A percentile compares a stretch with the other conserved stretches of the same genome.
phyloP scores from a whole-genome alignment of 345 rosid species.

The Aurinia saxatilis region DNA sequence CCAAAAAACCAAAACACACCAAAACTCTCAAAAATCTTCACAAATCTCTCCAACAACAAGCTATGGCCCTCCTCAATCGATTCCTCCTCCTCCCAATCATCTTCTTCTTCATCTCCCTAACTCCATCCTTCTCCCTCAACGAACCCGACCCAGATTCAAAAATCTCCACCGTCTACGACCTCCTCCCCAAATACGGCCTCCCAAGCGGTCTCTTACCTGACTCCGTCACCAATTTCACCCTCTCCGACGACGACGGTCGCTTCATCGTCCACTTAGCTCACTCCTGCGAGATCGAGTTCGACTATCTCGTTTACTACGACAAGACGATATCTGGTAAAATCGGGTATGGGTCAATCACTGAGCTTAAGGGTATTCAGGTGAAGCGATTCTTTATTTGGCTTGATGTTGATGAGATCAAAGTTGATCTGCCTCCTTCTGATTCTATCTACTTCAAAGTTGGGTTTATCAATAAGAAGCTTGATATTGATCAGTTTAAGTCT shows the following conservation, averaged over 20 bases:
- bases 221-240: conserved; percentile 49
- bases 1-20: background rate
- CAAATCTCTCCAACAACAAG: background rate
- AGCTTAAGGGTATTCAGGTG: conserved; percentile 79
- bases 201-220: conserved; percentile 73
- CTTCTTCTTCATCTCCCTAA: conserved; percentile 20
- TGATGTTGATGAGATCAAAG: conserved; percentile 75
- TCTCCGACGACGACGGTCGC: conserved; percentile 53
- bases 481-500: conserved; percentile 67
- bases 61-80: conserved; percentile 20
- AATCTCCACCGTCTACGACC: conserved; percentile 49
- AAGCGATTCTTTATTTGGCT: conserved; percentile 71
- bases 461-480: conserved; percentile 81
- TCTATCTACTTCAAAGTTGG: conserved; percentile 90
- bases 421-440: conserved; percentile 80
- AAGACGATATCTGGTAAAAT: conserved; percentile 55
- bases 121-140: conserved; percentile 9
- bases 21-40: background rate
- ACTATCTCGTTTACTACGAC: conserved; percentile 79
- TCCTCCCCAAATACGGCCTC: conserved; percentile 87
- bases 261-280: conserved; percentile 47
- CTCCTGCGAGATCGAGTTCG: conserved; percentile 66
- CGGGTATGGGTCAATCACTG: conserved; percentile 63
- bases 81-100: conserved; percentile 24
- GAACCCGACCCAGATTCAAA: conserved; percentile 26